Conservation (phyloP, 2,329 filamentous ascomycete species). For the Aspergillus amoenus region DNA sequence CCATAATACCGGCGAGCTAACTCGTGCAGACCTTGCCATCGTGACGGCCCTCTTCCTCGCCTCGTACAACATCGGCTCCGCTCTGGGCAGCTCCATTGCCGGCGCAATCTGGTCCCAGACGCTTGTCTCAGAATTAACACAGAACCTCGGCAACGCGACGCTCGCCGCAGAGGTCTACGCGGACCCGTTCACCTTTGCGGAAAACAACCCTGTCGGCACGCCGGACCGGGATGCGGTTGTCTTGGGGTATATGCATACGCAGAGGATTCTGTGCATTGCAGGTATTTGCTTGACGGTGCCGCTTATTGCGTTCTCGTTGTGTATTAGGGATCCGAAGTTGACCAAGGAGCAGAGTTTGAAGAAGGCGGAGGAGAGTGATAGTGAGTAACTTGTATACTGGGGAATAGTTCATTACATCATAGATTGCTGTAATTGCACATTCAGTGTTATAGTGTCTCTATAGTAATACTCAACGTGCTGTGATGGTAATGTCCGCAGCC, state of each 20-base stretch:
- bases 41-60: conserved; percentile 64
- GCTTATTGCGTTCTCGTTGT: conserved; percentile 47
- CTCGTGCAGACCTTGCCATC: conserved; percentile 55
- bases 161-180: conserved; percentile 43
- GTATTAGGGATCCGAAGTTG: conserved; percentile 48
- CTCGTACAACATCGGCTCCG: conserved; percentile 63
- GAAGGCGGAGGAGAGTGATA: conserved; percentile 32
- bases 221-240: conserved; percentile 45
- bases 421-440: too few relatives aligned
- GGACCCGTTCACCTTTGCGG: conserved; percentile 41
- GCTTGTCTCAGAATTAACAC: conserved; percentile 48
- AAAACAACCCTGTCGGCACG: conserved; percentile 45
- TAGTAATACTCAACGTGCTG: too few relatives aligned
- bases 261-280: conserved; percentile 51
- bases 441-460: too few relatives aligned
- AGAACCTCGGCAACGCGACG: conserved; percentile 39
- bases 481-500: neutral
- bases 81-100: conserved; percentile 60
- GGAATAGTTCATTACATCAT: too few relatives aligned
- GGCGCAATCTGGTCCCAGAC: conserved; percentile 64
- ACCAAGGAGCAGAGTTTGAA: conserved; percentile 48
- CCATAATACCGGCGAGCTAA: too few relatives aligned
- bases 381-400: neutral
- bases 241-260: conserved; percentile 46
- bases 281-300: conserved; percentile 51